Conservation (phyloP, 2,329 filamentous ascomycete genomes). For the Incumbomyces lentus region DNA sequence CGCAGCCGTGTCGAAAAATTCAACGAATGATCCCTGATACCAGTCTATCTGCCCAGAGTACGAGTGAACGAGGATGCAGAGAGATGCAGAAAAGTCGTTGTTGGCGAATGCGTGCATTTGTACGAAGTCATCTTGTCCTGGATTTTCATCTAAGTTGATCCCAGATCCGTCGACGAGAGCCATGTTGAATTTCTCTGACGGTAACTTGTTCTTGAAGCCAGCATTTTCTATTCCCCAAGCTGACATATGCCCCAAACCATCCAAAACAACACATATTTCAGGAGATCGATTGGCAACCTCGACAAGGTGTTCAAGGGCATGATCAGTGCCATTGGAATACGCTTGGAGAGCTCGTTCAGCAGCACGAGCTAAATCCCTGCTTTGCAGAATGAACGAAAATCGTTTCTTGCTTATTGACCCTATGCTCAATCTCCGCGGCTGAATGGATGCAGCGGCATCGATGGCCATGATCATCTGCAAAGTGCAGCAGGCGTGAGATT, state of each 20-base stretch:
- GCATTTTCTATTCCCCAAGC: slow-evolving; percentile 89
- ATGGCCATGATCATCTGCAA: slow-evolving; percentile 73
- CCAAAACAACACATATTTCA: slow-evolving; percentile 77
- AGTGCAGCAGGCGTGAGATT: slow-evolving; percentile 59
- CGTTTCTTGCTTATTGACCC: slow-evolving; percentile 36
- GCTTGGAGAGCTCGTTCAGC: slow-evolving; percentile 65
- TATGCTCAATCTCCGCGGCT: slow-evolving; percentile 39
- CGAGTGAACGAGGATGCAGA: slow-evolving; percentile 69
- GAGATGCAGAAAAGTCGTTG: slow-evolving; percentile 46
- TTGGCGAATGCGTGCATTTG: slow-evolving; percentile 67
- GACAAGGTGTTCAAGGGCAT: slow-evolving; percentile 73
- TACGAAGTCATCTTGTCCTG: slow-evolving; percentile 43
- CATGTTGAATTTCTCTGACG: slow-evolving; percentile 71
- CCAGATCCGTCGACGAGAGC: slow-evolving; percentile 59
- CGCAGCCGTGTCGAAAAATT: slow-evolving; percentile 62
- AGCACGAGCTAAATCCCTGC: slow-evolving; percentile 65
- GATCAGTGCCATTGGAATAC: slow-evolving; percentile 50
- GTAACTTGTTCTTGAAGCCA: slow-evolving; percentile 55
- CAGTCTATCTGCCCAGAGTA: slow-evolving; percentile 79
- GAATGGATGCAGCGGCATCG: slow-evolving; percentile 63
- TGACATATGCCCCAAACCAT: slow-evolving; percentile 76
- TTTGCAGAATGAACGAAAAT: slow-evolving; percentile 74
- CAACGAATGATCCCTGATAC: slow-evolving; percentile 66
- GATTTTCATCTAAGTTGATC: slow-evolving; percentile 18
- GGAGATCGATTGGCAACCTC: slow-evolving; percentile 75